These are phyloP conservation scores for Drechslerella dactyloides DNA, from an alignment of 2,329 filamentous ascomycete species.

Conservation along the genomic window DNA sequence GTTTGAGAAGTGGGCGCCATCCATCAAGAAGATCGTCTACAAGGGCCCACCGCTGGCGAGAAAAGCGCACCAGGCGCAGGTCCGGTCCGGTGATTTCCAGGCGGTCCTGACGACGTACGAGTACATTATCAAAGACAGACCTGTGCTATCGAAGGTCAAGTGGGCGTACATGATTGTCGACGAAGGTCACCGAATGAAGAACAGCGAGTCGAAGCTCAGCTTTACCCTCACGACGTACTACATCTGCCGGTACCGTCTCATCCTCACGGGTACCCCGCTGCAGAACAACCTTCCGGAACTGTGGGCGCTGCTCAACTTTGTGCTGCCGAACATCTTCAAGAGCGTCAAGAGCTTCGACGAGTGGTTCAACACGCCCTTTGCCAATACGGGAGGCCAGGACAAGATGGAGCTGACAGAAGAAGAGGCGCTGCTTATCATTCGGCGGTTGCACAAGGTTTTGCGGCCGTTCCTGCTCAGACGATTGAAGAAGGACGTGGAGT, in stretches of 20 bases:
- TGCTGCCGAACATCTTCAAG: constrained; percentile 97
- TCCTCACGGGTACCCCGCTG: constrained; percentile 93
- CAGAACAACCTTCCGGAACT: constrained; percentile 96
- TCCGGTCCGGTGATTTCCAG: constrained; percentile 93
- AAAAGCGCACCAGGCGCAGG: constrained; percentile 90
- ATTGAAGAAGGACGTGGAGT: constrained; percentile 99
- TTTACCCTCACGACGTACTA: constrained; percentile 95
- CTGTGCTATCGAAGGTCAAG: constrained; percentile 95
- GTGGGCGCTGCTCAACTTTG: constrained; percentile 98
- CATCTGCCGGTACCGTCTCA: constrained; percentile 89
- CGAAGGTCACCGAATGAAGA: constrained; percentile 99
- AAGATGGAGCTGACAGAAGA: constrained; percentile 99
- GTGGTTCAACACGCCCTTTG: constrained; percentile 99
- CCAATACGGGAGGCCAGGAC: constrained; percentile 95
- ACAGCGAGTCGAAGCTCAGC: constrained; percentile 92
- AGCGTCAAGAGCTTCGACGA: constrained; percentile 98
- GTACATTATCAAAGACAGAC: constrained; percentile 98
- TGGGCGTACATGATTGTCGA: constrained; percentile 99
- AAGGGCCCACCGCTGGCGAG: constrained; percentile 89
- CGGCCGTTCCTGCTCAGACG: constrained; percentile 96
- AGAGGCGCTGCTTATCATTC: constrained; percentile 98
- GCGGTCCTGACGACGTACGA: constrained; percentile 97
- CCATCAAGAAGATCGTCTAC: constrained; percentile 86
- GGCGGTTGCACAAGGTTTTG: constrained; percentile 95
- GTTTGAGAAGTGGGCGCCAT: constrained; percentile 98